Conservation (phyloP, 2,329 filamentous ascomycete genomes). For the Talaromyces pinophilus region DNA sequence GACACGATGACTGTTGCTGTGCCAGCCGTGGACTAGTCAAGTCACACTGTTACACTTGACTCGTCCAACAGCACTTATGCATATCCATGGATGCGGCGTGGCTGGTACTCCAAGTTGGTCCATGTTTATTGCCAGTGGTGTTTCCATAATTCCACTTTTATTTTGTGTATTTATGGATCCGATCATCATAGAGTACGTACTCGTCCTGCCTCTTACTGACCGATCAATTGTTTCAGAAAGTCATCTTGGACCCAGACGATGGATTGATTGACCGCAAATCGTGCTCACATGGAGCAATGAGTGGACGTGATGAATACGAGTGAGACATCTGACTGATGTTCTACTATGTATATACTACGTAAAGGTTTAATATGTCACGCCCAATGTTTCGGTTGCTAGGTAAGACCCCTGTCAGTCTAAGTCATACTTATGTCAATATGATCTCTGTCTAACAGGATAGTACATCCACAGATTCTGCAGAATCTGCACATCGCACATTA, state of each 20-base stretch:
- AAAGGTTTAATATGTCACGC: background rate
- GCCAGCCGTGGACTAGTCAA: background rate
- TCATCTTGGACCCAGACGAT: background rate
- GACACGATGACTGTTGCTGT: conserved; percentile 6
- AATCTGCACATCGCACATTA: background rate
- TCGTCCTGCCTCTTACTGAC: background rate
- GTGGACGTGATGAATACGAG: background rate
- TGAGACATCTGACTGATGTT: background rate
- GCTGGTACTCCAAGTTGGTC: background rate
- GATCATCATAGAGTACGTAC: conserved; percentile 1
- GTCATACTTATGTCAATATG: background rate
- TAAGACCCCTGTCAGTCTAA: background rate
- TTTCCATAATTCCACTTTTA: conserved; percentile 8
- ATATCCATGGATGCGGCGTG: conserved; percentile 4
- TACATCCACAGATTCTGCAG: background rate
- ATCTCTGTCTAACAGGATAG: background rate
- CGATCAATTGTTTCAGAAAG: background rate
- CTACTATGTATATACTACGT: background rate
- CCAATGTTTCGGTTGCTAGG: background rate
- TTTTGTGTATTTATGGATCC: background rate
- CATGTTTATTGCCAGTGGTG: background rate
- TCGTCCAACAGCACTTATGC: background rate
- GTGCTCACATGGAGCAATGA: background rate
- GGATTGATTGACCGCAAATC: conserved; percentile 7
- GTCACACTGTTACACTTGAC: conserved; percentile 8